phyloP scores from a whole-genome alignment of 331 rosid genomes.

The Malus hybrid region DNA sequence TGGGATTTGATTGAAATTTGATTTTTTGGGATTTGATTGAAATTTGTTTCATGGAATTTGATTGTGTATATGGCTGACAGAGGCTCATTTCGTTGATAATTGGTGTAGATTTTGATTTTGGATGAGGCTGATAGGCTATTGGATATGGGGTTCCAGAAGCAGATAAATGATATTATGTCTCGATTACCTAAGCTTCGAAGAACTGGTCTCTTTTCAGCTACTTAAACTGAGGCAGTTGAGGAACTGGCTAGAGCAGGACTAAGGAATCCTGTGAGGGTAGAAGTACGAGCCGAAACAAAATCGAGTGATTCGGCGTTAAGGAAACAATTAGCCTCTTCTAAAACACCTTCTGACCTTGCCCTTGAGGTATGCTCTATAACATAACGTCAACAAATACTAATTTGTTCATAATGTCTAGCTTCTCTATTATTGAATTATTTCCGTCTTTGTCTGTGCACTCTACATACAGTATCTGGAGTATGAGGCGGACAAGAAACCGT shows the following conservation, averaged over 20 bases:
- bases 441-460: background rate
- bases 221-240: slow-evolving; percentile 87
- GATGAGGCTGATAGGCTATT: slow-evolving; percentile 86
- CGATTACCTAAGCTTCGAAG: slow-evolving; percentile 80
- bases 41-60: background rate
- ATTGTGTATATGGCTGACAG: background rate
- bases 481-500: slow-evolving; percentile 78
- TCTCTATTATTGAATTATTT: background rate
- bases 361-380: slow-evolving; percentile 45
- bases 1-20: background rate
- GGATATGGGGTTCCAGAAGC: slow-evolving; percentile 87
- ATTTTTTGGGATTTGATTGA: background rate
- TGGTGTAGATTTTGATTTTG: slow-evolving; percentile 60
- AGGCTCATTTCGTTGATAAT: background rate
- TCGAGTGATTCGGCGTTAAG: slow-evolving; percentile 17
- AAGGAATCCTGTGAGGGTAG: slow-evolving; percentile 89
- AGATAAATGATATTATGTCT: slow-evolving; percentile 57
- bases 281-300: slow-evolving; percentile 70
- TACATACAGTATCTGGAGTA: slow-evolving; percentile 72
- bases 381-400: background rate
- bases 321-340: slow-evolving; percentile 46
- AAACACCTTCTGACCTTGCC: slow-evolving; percentile 78
- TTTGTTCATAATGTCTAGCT: background rate
- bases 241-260: slow-evolving; percentile 89
- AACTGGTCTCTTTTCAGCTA: slow-evolving; percentile 93